Evolutionary conservation across 305 asterid genomes (phyloP), one percentile per base, ranked within the genome.

Genomic region (Vinca major): DNA sequence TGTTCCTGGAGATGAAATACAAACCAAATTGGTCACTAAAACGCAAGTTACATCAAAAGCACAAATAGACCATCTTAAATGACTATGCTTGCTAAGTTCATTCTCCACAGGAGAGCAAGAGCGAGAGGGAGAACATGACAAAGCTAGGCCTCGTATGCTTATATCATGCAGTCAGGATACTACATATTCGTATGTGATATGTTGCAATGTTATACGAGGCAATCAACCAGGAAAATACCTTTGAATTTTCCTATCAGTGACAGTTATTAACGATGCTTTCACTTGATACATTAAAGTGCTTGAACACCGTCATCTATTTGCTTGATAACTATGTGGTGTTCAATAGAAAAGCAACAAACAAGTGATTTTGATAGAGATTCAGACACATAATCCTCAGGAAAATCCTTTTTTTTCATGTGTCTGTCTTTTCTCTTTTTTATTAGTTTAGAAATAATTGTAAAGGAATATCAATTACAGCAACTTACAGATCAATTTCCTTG

Each of bases 401-500:
- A 60, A 64, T 4, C 11, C 7, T 36, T 40, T 57, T 44, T 44
- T 8, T 56, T n/a, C n/a, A 21, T 6, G 0, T 26, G 33, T 26
- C 33, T 5, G 57, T 52, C 57, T n/a, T 50, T 52, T 9, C 26
- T 52, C 26, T 52, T 52, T 52, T 26, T 14, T 9, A 52, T 53
- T 14, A 51, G 40, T 54, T 44, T 33, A 9, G 51, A 20, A 12
- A 21, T 62, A 58, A 57, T 39, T 69, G 3, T 16, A 41, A 26
- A 26, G 33, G 33, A 40, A 51, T 40, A 33, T 33, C 16, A 63
- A 64, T 68, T 70, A 61, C 33, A 77, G 78, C 73, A 70, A 69
- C 95, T 78, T 85, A 94, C 99, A 94, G 82, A 78, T 91, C 99
- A 66, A 94, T 94, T 87, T 94, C 99, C 94, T 91, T 94, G 51